Conservation (phyloP, 2,329 filamentous ascomycete genomes). For the Paradendryphiella salina region DNA sequence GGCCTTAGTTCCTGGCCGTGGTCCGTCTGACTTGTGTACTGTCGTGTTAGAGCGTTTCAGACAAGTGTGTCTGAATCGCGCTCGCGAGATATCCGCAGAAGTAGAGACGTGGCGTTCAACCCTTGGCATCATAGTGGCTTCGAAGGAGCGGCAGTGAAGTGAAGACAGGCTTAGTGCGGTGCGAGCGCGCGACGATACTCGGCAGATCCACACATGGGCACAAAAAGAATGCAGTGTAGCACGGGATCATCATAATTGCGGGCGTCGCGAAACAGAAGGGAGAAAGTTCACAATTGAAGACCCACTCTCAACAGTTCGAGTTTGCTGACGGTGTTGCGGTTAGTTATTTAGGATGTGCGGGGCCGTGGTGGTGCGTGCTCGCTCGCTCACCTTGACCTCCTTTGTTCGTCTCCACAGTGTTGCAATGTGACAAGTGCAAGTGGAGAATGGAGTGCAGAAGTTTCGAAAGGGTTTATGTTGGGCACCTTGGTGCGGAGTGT, state of each 20-base stretch:
- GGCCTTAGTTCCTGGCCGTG: not conserved
- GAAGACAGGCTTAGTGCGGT: not conserved
- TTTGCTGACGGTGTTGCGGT: constrained; percentile 7
- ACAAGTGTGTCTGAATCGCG: not conserved
- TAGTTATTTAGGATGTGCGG: not conserved
- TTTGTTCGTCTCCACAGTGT: constrained; percentile 2
- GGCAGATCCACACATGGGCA: not conserved
- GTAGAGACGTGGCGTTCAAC: not conserved
- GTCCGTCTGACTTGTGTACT: not conserved
- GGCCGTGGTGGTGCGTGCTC: constrained; percentile 2
- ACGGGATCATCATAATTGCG: not conserved
- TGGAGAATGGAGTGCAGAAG: constrained; percentile 15
- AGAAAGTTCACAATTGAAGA: constrained; percentile 6
- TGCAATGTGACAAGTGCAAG: not conserved
- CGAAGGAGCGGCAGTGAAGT: not conserved
- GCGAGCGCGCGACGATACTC: not conserved
- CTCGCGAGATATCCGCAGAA: not conserved
- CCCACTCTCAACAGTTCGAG: constrained; percentile 29
- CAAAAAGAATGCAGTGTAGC: not conserved
- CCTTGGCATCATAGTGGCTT: not conserved
- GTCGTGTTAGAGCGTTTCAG: not conserved
- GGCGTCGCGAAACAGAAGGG: not conserved
- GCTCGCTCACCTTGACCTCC: not conserved
- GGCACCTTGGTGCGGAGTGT: constrained; percentile 2
- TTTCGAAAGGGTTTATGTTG: constrained; percentile 1